Percentiles rank a stretch among this genome's conserved stretches.
These are phyloP conservation scores for Dicorynia guianensis DNA, from an alignment of 306 rosid species.

Conservation along the genomic window DNA sequence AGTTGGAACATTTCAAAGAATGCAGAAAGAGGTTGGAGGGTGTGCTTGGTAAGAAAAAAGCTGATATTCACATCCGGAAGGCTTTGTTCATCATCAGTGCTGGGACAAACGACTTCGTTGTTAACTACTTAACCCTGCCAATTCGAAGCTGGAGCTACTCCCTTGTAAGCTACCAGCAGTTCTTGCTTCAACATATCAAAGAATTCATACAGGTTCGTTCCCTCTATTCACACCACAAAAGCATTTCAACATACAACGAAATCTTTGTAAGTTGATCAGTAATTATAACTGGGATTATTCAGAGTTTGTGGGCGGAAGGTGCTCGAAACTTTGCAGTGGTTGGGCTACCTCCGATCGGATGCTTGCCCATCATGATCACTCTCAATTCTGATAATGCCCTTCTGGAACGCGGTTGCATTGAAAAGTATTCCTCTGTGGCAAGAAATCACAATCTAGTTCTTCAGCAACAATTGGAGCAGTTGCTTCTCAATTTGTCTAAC, in stretches of 20 bases:
- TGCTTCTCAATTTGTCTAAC: conserved; percentile 51
- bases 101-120: conserved; percentile 78
- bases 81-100: conserved; percentile 70
- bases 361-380: conserved; percentile 68
- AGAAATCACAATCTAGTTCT: conserved; percentile 61
- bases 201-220: conserved; percentile 61
- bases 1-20: conserved; percentile 66
- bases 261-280: conserved; percentile 1
- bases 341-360: conserved; percentile 81
- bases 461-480: conserved; percentile 51
- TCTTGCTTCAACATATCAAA: conserved; percentile 53
- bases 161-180: conserved; percentile 47
- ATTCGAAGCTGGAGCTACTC: conserved; percentile 47
- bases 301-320: conserved; percentile 69
- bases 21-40: conserved; percentile 61
- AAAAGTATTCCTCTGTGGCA: conserved; percentile 57
- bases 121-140: conserved; percentile 67
- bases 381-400: conserved; percentile 32
- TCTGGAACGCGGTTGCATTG: conserved; percentile 58
- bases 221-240: too few species aligned
- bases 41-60: conserved; percentile 51
- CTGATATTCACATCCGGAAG: conserved; percentile 48
- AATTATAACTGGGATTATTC: neutral
- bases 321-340: conserved; percentile 60
- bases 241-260: neutral